These are phyloP conservation scores for Amylostereum areolatum DNA, from an alignment of 1,284 basidiomycete species.

Conservation along the genomic window DNA sequence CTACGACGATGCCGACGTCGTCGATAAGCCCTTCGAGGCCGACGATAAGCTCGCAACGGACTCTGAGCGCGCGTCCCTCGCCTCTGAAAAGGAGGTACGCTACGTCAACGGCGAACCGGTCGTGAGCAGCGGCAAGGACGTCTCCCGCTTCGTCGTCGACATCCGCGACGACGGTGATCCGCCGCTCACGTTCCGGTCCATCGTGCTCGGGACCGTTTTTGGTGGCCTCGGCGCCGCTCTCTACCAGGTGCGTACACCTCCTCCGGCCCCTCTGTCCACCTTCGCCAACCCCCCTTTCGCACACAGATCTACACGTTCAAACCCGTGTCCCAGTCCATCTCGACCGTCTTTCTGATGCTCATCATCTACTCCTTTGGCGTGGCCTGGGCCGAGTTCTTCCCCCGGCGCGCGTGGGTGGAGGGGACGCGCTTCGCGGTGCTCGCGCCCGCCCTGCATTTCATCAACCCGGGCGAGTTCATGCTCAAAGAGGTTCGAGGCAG, in stretches of 20 bases:
- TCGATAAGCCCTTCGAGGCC: too few species aligned
- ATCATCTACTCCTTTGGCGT: slow-evolving; percentile 49
- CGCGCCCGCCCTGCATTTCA: slow-evolving; percentile 34
- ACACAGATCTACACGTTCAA: slow-evolving; percentile 57
- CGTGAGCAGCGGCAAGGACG: slow-evolving; percentile 48
- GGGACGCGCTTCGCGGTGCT: slow-evolving; percentile 36
- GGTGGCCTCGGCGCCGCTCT: slow-evolving; percentile 50
- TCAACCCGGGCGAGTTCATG: slow-evolving; percentile 54
- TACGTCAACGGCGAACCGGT: slow-evolving; percentile 48
- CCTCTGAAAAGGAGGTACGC: background rate
- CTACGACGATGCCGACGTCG: background rate
- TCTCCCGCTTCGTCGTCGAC: slow-evolving; percentile 54
- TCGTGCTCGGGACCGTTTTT: slow-evolving; percentile 50
- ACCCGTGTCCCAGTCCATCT: slow-evolving; percentile 45
- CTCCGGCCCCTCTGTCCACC: background rate
- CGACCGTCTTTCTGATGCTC: slow-evolving; percentile 54
- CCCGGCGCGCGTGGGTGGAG: slow-evolving; percentile 30
- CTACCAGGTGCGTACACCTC: slow-evolving; percentile 29
- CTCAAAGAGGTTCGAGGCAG: slow-evolving; percentile 49
- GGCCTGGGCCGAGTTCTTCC: slow-evolving; percentile 44
- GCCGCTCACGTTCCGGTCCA: slow-evolving; percentile 51
- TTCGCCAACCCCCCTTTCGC: background rate
- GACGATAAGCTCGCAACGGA: background rate
- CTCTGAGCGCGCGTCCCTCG: background rate
- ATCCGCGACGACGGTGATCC: slow-evolving; percentile 57